Conservation (phyloP, 2,329 filamentous ascomycete genomes). For the Diplodia sapinea region DNA sequence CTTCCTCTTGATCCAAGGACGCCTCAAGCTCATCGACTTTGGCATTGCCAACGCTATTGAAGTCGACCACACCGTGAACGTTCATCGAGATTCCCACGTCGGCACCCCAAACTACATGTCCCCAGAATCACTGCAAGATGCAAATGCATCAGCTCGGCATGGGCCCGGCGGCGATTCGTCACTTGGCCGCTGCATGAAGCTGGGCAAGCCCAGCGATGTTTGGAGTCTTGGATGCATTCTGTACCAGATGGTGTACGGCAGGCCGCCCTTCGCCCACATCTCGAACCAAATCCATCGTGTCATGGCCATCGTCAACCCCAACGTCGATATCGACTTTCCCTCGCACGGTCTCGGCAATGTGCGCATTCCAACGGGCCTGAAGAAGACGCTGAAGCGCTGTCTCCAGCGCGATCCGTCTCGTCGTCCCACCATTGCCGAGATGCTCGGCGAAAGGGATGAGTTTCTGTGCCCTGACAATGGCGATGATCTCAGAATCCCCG, state of each 20-base stretch:
- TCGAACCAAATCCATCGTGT: constrained; percentile 84
- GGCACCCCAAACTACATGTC: constrained; percentile 99
- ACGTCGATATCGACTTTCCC: constrained; percentile 74
- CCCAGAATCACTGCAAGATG: constrained; percentile 89
- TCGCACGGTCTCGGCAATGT: constrained; percentile 70
- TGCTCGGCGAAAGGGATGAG: constrained; percentile 61
- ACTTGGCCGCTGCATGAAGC: constrained; percentile 81
- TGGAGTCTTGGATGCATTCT: constrained; percentile 97
- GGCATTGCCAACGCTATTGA: constrained; percentile 98
- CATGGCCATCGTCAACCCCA: constrained; percentile 82
- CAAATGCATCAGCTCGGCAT: constrained; percentile 66
- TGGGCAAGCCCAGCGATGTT: constrained; percentile 93
- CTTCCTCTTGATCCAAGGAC: constrained; percentile 89
- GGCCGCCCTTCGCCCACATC: constrained; percentile 93
- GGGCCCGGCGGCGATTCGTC: constrained; percentile 42
- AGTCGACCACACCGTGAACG: constrained; percentile 93
- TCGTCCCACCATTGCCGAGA: constrained; percentile 62
- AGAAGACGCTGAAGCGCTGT: constrained; percentile 63
- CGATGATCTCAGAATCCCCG: constrained; percentile 55
- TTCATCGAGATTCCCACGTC: constrained; percentile 92
- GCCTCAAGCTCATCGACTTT: constrained; percentile 96
- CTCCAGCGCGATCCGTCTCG: constrained; percentile 63
- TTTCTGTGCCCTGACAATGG: constrained; percentile 64
- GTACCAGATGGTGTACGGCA: constrained; percentile 98
- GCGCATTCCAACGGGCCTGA: constrained; percentile 60